phyloP scores from a whole-genome alignment of 306 rosid species.

The Gillenia trifoliata region DNA sequence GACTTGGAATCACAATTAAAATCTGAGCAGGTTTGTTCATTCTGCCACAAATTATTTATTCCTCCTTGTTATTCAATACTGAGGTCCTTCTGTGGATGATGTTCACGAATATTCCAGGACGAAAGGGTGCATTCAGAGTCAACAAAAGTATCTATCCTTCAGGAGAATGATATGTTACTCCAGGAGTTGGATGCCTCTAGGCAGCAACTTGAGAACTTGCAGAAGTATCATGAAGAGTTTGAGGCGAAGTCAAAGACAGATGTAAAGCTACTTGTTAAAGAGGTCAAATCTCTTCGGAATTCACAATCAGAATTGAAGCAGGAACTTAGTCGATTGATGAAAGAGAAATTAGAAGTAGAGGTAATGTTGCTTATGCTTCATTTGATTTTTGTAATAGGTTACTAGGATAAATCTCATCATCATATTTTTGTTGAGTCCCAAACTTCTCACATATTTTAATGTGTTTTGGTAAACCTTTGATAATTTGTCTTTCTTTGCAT shows the following conservation, averaged over 20 bases:
- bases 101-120: slow-evolving; percentile 52
- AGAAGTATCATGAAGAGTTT: slow-evolving; percentile 60
- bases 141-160: slow-evolving; percentile 44
- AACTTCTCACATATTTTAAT: background rate
- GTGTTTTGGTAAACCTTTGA: background rate
- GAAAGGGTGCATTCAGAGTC: slow-evolving; percentile 60
- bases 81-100: slow-evolving; percentile 18
- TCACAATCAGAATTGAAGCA: slow-evolving; percentile 76
- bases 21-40: slow-evolving; percentile 57
- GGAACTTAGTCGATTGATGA: slow-evolving; percentile 61
- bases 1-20: slow-evolving; percentile 61
- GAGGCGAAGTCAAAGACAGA: slow-evolving; percentile 86
- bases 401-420: no score
- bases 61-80: slow-evolving; percentile 23
- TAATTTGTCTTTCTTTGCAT: background rate
- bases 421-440: no score
- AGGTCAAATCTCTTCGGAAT: slow-evolving; percentile 79
- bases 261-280: slow-evolving; percentile 69
- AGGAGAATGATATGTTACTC: slow-evolving; percentile 68
- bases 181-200: slow-evolving; percentile 63
- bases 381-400: background rate
- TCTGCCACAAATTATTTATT: slow-evolving; percentile 17
- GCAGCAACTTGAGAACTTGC: slow-evolving; percentile 61
- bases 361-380: slow-evolving; percentile 28
- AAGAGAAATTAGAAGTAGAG: slow-evolving; percentile 82